Evolutionary conservation across 2,329 filamentous ascomycete genomes (phyloP), one percentile per base, ranked within the genome.

Genomic region (Teratosphaeria viscida): DNA sequence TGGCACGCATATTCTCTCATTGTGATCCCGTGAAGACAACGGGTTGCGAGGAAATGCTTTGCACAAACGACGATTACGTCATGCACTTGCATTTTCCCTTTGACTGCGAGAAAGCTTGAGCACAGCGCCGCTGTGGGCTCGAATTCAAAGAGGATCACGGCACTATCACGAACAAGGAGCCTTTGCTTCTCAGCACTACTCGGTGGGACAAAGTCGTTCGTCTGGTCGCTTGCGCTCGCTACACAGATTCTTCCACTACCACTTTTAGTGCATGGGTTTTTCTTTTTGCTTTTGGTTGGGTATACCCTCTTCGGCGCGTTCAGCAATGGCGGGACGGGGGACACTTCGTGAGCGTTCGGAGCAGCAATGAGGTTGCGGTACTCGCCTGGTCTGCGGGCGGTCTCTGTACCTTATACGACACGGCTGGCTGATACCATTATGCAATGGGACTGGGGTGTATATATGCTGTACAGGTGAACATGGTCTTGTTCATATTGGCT

Each of bases 1-100:
- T 3, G 43, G n/a, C n/a, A 49, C 43, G 5, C 76, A 78, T 62
- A 77, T 79, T 52, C 68, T 79, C 60, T 79, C 77, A 34, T 74
- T 75, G 66, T 74, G 66, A 71, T 47, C 7, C n/a, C 35, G 26
- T 47, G 55, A 56, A 56, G 35, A 29, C 11, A 56, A 14, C 12
- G 53, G 53, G 27, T 16, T 5, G 53, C 27, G 27, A 7, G 52
- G 52, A 54, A 26, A 23, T 14, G 26, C 53, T 32, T 34, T 32
- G 29, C 29, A 32, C 29, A 32, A 32, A 5, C 34, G 1, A 19
- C 10, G 14, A 54, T 26, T 2, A 54, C 8, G 34, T 14, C 7
- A 54, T 54, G 53, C 27, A 37, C 14, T 32, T 54, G 53, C 27
- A 37, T 32, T 2, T 16, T 32, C 16, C 16, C 5, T 53, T 19